A percentile compares a stretch with the other conserved stretches of the same genome.
Conservation (phyloP, 2,329 filamentous ascomycete genomes). For the Rasamsonia emersonii region DNA sequence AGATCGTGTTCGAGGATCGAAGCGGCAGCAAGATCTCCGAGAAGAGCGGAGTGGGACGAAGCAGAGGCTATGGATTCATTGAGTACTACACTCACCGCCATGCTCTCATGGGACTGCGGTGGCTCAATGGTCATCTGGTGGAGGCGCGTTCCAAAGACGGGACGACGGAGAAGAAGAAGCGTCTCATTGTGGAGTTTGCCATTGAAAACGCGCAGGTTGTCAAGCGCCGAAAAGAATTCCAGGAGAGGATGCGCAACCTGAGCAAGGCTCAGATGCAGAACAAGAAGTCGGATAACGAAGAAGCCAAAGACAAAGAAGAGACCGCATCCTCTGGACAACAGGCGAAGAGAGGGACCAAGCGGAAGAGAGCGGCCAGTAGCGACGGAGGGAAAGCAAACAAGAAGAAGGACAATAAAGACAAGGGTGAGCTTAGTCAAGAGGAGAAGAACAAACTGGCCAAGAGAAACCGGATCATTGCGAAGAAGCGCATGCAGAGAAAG, state of each 20-base stretch:
- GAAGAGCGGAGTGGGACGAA: conserved; percentile 66
- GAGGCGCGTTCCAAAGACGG: conserved; percentile 26
- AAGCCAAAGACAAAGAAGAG: conserved; percentile 20
- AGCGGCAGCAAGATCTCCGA: conserved; percentile 79
- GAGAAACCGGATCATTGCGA: conserved; percentile 70
- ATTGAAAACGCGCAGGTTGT: conserved; percentile 98
- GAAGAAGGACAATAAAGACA: conserved; percentile 39
- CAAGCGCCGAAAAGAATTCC: conserved; percentile 51
- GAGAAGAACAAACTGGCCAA: conserved; percentile 47
- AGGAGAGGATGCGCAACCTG: conserved; percentile 18
- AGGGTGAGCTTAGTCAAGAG: too few species aligned
- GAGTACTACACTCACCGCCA: conserved; percentile 91
- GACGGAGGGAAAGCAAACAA: conserved; percentile 11
- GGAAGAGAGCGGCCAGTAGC: conserved; percentile 22
- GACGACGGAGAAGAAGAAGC: conserved; percentile 65
- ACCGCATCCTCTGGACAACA: too few species aligned
- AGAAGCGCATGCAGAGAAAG: conserved; percentile 68
- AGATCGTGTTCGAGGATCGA: conserved; percentile 83
- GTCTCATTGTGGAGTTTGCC: conserved; percentile 90
- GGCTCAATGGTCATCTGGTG: conserved; percentile 72
- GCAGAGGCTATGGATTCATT: conserved; percentile 92
- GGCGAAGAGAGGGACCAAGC: conserved; percentile 20
- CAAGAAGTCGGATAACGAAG: conserved; percentile 16
- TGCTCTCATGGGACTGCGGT: conserved; percentile 89
- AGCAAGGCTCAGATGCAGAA: conserved; percentile 10